Base-by-base conservation (phyloP, 78 protist species). In the Dictyostelium capitatum region DNA sequence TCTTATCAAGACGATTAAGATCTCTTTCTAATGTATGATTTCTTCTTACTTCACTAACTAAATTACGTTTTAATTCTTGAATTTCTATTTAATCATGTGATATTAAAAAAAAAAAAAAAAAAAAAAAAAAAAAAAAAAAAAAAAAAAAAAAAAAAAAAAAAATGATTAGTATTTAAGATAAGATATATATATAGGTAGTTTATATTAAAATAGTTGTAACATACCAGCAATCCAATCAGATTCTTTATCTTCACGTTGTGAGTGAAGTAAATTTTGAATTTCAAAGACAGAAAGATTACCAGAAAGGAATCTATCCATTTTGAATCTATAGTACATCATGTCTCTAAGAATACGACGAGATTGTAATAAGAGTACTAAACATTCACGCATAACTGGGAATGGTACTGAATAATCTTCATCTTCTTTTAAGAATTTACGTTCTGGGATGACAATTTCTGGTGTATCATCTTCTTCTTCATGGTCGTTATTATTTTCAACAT, bases 1-100 rank as follows among this genome's bases (percentile, higher is more conserved):
- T 95, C 85, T 94, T 90, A 62, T 97, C 98, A 54, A 97, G 48
- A 72, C 83, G 90, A 57, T 89, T 94, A 43, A 96, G 89, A 64
- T 96, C 97, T 73, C 91, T 89, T 77, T 96, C 97, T 46, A 90
- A 51, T 23, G 84, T 87, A 46, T 85, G 89, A 47, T 93, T 94
- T 81, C 90, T 90, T 47, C 96, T 51, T 14, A 96, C 94, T 69
- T 96, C 96, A 89, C 91, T 48, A 17, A 96, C 94, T 48, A 96
- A 95, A 73, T 90, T 89, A 69, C 83, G 82, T 67, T 64, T 90
- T 19, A 90, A 30, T 70, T 82, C 81, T 90, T 82, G 91, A 46
- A 83, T 90, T 48, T 90, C 79, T 81, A 28, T 77, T 75, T 48
- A 9, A 50, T 50, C 51, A 50, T 5, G 9, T 8, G 3, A 59